Conservation (phyloP, 2,329 filamentous ascomycete species). For the Neofusicoccum laricinum region DNA sequence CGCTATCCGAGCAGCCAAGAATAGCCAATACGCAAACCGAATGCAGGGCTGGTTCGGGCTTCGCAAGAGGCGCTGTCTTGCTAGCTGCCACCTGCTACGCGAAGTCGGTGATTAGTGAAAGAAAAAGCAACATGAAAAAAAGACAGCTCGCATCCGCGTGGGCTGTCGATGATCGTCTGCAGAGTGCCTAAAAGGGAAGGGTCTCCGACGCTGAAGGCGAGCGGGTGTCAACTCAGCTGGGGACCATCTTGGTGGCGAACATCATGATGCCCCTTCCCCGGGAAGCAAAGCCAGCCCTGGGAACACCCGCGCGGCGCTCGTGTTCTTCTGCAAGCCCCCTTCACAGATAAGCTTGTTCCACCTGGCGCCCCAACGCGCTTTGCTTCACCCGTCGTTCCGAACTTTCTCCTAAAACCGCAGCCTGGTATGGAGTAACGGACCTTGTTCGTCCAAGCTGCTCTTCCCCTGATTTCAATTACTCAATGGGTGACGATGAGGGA, state of each 20-base stretch:
- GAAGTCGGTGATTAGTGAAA: neutral
- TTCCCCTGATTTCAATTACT: too few species aligned
- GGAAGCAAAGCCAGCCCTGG: too few species aligned
- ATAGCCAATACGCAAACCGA: neutral
- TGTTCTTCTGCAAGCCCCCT: conserved; percentile 2
- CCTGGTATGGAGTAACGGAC: neutral
- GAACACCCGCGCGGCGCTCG: neutral
- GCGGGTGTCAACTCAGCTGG: neutral
- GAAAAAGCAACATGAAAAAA: conserved; percentile 5
- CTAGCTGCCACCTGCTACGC: neutral
- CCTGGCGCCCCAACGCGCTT: neutral
- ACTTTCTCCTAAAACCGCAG: neutral
- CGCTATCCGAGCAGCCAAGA: neutral
- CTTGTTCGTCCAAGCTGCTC: too few species aligned
- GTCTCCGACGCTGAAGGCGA: conserved; percentile 6
- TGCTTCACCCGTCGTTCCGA: neutral
- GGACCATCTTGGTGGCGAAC: neutral
- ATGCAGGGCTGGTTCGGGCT: neutral
- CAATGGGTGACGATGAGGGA: neutral
- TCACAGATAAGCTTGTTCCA: neutral
- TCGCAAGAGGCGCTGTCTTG: neutral
- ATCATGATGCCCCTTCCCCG: neutral
- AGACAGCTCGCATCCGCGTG: conserved; percentile 2
- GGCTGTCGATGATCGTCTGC: neutral
- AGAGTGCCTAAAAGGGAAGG: neutral